Evolutionary conservation across 306 rosid genomes (phyloP), one percentile per base, ranked within the genome.

Genomic region (Sicyos edulis): DNA sequence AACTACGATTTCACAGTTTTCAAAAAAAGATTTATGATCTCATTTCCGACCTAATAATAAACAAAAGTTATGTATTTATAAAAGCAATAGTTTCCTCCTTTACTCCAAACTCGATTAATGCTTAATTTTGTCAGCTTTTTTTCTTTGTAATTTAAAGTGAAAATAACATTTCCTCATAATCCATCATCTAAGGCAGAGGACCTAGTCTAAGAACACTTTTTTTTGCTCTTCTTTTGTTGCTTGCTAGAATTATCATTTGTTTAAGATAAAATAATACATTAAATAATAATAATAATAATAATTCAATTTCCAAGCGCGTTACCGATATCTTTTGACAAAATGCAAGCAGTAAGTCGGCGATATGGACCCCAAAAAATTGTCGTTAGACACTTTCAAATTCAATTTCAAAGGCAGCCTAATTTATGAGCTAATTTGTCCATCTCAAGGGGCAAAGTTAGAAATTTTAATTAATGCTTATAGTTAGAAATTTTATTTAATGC

Each of bases 81-180:
- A 60, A 60, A 60, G 45, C 66, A 60, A 59, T 24, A 59, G 44
- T 15, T 29, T 5, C 45, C 16, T 29, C 80, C 76, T 58, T 84
- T 76, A 78, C 79, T 74, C 78, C 86, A 80, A 77, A 17, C 70
- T 52, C 70, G 53, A 64, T 64, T 64, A 63, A 64, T 84, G 87
- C 85, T 47, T 51, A 75, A 80, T 76, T 84, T 87, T 88, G 83
- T 88, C 89, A 87, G 20, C 54, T 66, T 66, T 32, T 32, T 32
- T 32, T 32, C 4, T 32, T 32, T 32, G 0, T 32, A 76, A 79
- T 78, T 83, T 85, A 80, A 82, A 50, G 78, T 66, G 82, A 79
- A 81, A 76, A 70, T 50, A 70, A 69, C 59, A 47, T 49, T 29
- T 69, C 22, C 45, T 70, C 74, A 70, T 70, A 37, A 16, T 49